These are phyloP conservation scores for Oropetium thomaeum DNA, from an alignment of 176 grass and related monocot genomes.

Conservation along the genomic window DNA sequence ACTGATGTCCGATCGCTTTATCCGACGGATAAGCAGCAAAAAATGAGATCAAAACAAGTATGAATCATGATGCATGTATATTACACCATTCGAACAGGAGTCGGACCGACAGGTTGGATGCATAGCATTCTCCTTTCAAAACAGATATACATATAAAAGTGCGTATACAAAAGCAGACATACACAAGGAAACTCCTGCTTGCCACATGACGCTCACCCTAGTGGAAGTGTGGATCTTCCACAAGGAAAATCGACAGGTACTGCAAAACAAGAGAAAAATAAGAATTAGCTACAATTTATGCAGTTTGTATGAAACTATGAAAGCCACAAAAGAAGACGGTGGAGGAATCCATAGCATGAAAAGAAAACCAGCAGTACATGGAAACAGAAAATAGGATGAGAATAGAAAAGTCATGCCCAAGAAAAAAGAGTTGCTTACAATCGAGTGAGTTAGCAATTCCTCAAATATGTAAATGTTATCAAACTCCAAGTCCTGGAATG, in stretches of 20 bases:
- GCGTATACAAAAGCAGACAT: not conserved
- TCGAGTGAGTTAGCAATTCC: constrained; percentile 80
- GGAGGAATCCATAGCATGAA: not conserved
- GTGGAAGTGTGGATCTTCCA: not conserved
- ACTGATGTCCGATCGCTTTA: too few relatives aligned
- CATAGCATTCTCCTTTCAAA: too few relatives aligned
- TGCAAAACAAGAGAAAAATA: not conserved
- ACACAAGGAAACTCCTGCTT: not conserved
- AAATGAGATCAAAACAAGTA: too few relatives aligned
- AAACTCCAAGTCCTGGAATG: constrained; percentile 69
- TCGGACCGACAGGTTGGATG: too few relatives aligned
- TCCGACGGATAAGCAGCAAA: too few relatives aligned
- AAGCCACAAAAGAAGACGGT: not conserved
- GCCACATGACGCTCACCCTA: not conserved
- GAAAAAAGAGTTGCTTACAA: constrained; percentile 60
- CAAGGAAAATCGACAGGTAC: not conserved
- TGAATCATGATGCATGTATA: too few relatives aligned
- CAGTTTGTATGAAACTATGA: too few relatives aligned
- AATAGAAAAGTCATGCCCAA: not conserved
- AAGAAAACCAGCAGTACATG: not conserved
- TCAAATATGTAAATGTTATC: constrained; percentile 95
- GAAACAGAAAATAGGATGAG: not conserved
- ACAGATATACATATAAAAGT: not conserved
- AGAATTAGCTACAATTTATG: not conserved
- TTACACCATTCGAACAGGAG: too few relatives aligned